phyloP scores from a whole-genome alignment of 139 green algal genomes.

The Edaphochlamys debaryana region DNA sequence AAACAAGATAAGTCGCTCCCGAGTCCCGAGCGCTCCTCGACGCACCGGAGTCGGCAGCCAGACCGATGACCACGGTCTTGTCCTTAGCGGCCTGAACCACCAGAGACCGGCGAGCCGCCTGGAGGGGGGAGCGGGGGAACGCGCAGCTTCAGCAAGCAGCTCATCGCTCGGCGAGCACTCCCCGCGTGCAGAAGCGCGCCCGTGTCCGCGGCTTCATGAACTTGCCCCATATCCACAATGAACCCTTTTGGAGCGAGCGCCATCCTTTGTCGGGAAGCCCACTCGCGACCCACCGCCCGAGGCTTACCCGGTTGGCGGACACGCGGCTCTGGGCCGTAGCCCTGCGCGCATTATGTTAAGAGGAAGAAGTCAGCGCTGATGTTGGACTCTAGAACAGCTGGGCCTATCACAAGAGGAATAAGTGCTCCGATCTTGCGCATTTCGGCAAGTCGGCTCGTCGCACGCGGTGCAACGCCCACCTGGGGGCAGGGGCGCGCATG shows the following conservation, averaged over 20 bases:
- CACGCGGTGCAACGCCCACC: no score
- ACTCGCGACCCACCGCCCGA: no score
- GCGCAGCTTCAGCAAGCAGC: background rate
- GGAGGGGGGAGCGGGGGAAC: background rate
- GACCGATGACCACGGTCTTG: slow-evolving; percentile 93
- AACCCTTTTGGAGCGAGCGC: no score
- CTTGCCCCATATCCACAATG: no score
- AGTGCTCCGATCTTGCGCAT: background rate
- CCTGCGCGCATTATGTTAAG: background rate
- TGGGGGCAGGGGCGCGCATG: slow-evolving; percentile 32
- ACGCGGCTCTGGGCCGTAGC: slow-evolving; percentile 44
- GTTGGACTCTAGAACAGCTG: background rate
- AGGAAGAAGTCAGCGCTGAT: background rate
- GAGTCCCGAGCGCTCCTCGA: no score
- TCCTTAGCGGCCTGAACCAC: slow-evolving; percentile 63
- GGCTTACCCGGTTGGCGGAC: slow-evolving; percentile 34
- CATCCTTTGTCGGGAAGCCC: no score
- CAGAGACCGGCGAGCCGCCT: slow-evolving; percentile 44
- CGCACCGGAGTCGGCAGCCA: slow-evolving; percentile 95
- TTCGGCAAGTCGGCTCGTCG: no score
- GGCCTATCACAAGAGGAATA: background rate
- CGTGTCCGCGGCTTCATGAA: no score
- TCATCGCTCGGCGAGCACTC: no score
- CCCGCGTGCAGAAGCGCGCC: no score
- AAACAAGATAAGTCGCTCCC: no score